Evolutionary conservation across 1,139 yeast genomes (phyloP), one percentile per base, ranked within the genome.

Genomic region (Yamadazyma pseudoaaseri): DNA sequence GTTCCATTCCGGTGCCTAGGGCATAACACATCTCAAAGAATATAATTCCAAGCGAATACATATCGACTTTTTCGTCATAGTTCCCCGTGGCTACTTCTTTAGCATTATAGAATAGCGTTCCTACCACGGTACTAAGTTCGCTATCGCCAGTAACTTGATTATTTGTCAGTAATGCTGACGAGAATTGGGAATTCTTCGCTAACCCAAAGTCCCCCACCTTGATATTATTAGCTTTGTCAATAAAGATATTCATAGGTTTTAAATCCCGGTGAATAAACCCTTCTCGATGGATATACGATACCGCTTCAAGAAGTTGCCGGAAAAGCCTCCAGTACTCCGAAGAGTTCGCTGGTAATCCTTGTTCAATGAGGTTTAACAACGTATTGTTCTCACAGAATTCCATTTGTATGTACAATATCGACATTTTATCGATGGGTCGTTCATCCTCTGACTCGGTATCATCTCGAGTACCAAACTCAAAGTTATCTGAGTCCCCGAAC

Each of bases 361-460:
- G 94, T 30, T 76, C 77, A 27, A 94, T 92, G 42, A 92, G 65
- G 56, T 92, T 96, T 31, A 77, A 74, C 24, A 94, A 61, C 0
- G 98, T 92, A 40, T 86, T 86, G 51, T 92, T 92, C 49, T 94
- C 98, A 61, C 98, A 94, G 53, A 92, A 94, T 56, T 94, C 98
- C 99, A 94, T 94, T 53, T 94, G 98, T 43, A 94, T 92, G 52
- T 67, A 70, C 67, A 94, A 42, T 72, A 67, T 27, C 73, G 90
- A 61, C 76, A 39, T 26, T 11, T 20, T 21, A 18, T 37, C 29
- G 11, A 27, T 32, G 9, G 10, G 9, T 18, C 10, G 9, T 18
- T 18, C 10, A 3, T 21, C 24, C 5, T 34, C 20, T 26, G 26
- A 4, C 52, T 52, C 44, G 9, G 33, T 31, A 6, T 35, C 32